Base-by-base conservation (phyloP, 2,329 filamentous ascomycete species). In the Diaporthe citriasiana region DNA sequence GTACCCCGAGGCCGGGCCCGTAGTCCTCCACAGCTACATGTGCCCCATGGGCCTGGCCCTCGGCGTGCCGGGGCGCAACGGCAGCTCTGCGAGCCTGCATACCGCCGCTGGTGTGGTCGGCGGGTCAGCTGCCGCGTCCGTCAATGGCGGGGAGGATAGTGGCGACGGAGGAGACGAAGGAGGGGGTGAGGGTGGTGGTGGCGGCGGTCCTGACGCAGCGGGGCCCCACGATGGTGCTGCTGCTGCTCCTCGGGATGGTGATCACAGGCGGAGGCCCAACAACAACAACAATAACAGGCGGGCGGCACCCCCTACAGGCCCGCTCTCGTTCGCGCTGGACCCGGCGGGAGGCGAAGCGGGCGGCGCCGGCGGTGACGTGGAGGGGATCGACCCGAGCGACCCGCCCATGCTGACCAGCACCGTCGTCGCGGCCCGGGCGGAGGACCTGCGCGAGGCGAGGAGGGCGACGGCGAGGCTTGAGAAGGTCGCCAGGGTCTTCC, bases 351-450 rank as follows among this genome's bases (percentile, higher is more conserved):
- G 9, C 10, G 42, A 35, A 0, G 51, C 8, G 0, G 76, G 74
- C 25, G 77, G 74, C 25, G 77, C 75, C 1, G 77, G 77, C 47
- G 73, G 76, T 22, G 60, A 47, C 3, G 35, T 9, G 15, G 76
- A 71, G 35, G 65, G 72, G 42, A 30, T 73, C 56, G 77, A 77
- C 27, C 70, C 69, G 65, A 73, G 84, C 76, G 79, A 80, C 7
- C 84, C 88, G 35, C 90, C 90, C 15, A 82, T 89, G 79, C 84
- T 92, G 17, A 82, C 92, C 38, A 85, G 86, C 27, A 81, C 90
- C 13, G 88, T 92, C 0, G 85, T 91, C 5, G 89, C 89, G 1
- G 83, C 84, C 7, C 83, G 83, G 4, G 82, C 85, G 0, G 85
- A 87, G 51, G 84, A 88, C 10, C 83, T 84, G 13, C 80, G 81